Conservation (phyloP, 176 grass and related monocot species). For the Tillandsia leiboldiana region DNA sequence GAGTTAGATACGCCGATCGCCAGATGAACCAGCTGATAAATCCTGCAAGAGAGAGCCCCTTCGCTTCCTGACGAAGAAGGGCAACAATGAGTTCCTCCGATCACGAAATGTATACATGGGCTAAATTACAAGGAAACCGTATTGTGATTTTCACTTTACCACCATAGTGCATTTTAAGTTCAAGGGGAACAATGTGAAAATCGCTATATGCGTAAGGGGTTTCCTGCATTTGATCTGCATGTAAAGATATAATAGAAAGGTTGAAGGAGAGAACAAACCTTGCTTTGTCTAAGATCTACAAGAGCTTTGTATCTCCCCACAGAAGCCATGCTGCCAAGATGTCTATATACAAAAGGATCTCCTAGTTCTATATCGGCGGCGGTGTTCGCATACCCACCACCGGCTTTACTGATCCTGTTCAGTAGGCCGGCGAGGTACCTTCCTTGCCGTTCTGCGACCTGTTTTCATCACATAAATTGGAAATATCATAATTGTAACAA, state of each 20-base stretch:
- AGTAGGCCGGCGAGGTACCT: conserved; percentile 59
- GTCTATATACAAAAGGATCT: conserved; percentile 69
- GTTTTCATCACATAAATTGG: conserved; percentile 8
- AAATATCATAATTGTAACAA: background rate
- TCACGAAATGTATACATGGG: background rate
- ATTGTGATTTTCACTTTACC: too few species aligned
- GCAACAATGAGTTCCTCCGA: background rate
- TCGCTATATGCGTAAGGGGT: too few species aligned
- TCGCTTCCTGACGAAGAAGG: conserved; percentile 52
- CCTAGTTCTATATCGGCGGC: conserved; percentile 41
- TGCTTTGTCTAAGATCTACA: conserved; percentile 80
- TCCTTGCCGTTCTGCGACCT: conserved; percentile 94
- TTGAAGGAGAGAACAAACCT: conserved; percentile 27
- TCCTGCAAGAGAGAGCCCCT: conserved; percentile 77
- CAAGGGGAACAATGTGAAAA: too few species aligned
- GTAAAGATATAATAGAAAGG: conserved; percentile 4
- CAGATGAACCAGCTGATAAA: conserved; percentile 89
- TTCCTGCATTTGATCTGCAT: too few species aligned
- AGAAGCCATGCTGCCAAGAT: conserved; percentile 92
- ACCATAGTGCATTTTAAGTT: too few species aligned
- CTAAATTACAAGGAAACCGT: too few species aligned
- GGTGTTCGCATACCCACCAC: conserved; percentile 64
- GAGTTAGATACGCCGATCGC: conserved; percentile 84
- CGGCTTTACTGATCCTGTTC: conserved; percentile 48
- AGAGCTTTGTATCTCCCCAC: conserved; percentile 97